Conservation (phyloP, 2,329 filamentous ascomycete species). For the Phoma sp. region DNA sequence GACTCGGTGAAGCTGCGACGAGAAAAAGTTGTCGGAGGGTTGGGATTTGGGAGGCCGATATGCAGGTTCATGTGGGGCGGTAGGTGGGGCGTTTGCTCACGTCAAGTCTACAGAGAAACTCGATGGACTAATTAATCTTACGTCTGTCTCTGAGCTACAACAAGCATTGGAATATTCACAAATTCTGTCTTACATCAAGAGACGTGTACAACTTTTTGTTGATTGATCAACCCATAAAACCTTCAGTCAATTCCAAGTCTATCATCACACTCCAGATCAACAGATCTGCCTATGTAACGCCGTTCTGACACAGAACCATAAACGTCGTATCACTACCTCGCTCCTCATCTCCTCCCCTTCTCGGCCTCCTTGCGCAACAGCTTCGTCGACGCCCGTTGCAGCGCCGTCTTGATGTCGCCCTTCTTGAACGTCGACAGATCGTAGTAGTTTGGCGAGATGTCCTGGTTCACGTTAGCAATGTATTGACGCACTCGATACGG, state of each 20-base stretch:
- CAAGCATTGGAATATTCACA: too few species aligned
- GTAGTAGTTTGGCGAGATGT: constrained; percentile 93
- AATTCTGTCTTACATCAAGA: too few species aligned
- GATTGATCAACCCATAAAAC: too few species aligned
- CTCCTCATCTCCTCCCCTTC: constrained; percentile 21
- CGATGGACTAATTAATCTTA: too few species aligned
- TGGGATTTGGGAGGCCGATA: not conserved
- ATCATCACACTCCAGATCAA: too few species aligned
- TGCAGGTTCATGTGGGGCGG: not conserved
- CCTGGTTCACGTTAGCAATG: constrained; percentile 57
- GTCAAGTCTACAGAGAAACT: too few species aligned
- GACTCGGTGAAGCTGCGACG: constrained; percentile 17
- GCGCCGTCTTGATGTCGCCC: constrained; percentile 78
- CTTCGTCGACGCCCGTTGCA: constrained; percentile 62
- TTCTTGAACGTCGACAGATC: constrained; percentile 82
- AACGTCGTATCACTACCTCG: too few species aligned
- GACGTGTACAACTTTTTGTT: too few species aligned
- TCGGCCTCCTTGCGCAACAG: constrained; percentile 59
- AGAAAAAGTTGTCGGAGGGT: constrained; percentile 41
- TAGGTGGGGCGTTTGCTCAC: not conserved
- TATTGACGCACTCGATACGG: not conserved
- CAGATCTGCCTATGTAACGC: too few species aligned
- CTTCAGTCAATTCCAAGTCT: too few species aligned
- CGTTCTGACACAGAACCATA: too few species aligned
- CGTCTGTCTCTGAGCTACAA: too few species aligned